Evolutionary conservation across 2,329 filamentous ascomycete genomes (phyloP).

Genomic region (Clonostachys rosea): DNA sequence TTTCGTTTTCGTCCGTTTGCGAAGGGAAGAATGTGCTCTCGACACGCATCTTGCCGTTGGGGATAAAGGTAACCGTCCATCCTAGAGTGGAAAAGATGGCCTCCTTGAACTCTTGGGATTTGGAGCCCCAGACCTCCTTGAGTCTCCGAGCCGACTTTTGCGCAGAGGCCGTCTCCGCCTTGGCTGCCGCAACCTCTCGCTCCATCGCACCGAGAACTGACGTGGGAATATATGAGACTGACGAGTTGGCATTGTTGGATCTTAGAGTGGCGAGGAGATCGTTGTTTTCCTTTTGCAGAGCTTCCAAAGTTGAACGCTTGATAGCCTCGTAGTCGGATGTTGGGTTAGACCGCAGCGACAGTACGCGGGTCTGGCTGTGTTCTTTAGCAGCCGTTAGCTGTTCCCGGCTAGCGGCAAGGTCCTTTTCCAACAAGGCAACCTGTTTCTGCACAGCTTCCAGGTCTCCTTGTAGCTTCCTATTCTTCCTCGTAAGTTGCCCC

Average conservation of each 20-base stretch:
- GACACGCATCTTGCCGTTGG: conserved; percentile 93
- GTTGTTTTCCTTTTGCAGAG: conserved; percentile 77
- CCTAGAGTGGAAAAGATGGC: conserved; percentile 88
- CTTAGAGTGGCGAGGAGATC: conserved; percentile 73
- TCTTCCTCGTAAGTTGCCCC: conserved; percentile 82
- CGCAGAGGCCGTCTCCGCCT: conserved; percentile 63
- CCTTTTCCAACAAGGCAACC: conserved; percentile 66
- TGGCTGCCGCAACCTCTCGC: conserved; percentile 69
- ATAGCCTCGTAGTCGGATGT: conserved; percentile 81
- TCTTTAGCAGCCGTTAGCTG: conserved; percentile 66
- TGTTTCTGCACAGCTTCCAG: conserved; percentile 65
- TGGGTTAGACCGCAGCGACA: conserved; percentile 88
- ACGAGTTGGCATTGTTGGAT: conserved; percentile 28
- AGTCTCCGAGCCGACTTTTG: conserved; percentile 83
- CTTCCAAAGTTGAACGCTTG: conserved; percentile 73
- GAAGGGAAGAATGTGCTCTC: conserved; percentile 80
- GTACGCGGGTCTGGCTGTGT: conserved; percentile 72
- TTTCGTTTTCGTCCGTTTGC: conserved; percentile 63
- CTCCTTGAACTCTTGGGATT: conserved; percentile 92
- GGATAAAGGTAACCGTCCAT: conserved; percentile 93
- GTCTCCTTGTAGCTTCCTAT: conserved; percentile 78
- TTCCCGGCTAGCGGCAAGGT: conserved; percentile 66
- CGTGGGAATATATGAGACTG: conserved; percentile 64
- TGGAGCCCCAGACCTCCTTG: conserved; percentile 88
- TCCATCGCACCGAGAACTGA: conserved; percentile 72